A percentile compares a stretch with the other conserved stretches of the same genome.
Evolutionary conservation across 2,329 filamentous ascomycete genomes (phyloP).

Genomic region (Cordyceps javanica): DNA sequence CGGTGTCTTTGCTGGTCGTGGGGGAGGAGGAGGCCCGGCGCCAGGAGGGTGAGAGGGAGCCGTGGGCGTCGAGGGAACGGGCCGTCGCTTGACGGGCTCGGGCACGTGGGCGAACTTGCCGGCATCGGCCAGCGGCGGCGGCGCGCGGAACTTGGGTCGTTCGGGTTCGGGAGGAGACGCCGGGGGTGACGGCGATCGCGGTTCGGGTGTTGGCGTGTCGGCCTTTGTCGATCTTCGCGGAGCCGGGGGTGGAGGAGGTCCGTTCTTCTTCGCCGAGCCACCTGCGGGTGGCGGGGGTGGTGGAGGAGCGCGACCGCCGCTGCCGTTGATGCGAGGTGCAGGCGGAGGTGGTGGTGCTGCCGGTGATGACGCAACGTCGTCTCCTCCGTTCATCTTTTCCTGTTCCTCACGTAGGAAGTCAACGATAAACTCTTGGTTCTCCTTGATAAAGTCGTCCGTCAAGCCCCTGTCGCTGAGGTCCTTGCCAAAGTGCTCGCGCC

Average conservation of each 20-base stretch:
- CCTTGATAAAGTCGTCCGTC: conserved; percentile 60
- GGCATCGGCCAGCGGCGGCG: conserved; percentile 82
- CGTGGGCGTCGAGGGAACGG: conserved; percentile 22
- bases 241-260: conserved; percentile 52
- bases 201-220: conserved; percentile 57
- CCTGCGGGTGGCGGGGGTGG: conserved; percentile 22
- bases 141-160: conserved; percentile 70
- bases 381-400: conserved; percentile 26
- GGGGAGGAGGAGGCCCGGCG: conserved; percentile 30
- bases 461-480: conserved; percentile 57
- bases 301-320: conserved; percentile 22
- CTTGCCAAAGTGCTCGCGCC: conserved; percentile 60
- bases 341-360: conserved; percentile 23
- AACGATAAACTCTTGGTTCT: conserved; percentile 64
- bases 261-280: conserved; percentile 27
- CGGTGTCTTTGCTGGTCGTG: conserved; percentile 59
- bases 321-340: conserved; percentile 26
- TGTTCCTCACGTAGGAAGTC: conserved; percentile 56
- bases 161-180: background rate
- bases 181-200: conserved; percentile 59
- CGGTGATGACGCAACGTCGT: conserved; percentile 11
- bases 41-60: conserved; percentile 21
- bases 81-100: conserved; percentile 19
- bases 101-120: conserved; percentile 70
- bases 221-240: conserved; percentile 51